Evolutionary conservation across 1,284 basidiomycete genomes (phyloP).

Genomic region (Ganoderma leucocontextum): DNA sequence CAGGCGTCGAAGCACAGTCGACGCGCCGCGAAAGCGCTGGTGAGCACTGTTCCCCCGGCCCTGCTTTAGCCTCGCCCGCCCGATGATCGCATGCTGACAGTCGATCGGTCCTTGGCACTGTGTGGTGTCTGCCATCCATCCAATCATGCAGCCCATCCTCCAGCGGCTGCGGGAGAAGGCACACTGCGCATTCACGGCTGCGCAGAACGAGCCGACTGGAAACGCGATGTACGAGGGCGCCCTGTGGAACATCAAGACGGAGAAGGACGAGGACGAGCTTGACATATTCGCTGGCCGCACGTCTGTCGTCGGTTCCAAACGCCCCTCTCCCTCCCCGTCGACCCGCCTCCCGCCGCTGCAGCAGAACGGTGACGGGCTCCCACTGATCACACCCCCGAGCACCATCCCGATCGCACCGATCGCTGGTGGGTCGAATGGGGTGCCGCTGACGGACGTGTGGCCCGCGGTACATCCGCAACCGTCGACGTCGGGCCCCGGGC

Average conservation of each 20-base stretch:
- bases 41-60: constrained; percentile 30
- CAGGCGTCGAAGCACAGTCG: constrained; percentile 42
- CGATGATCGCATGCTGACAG: constrained; percentile 27
- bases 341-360: constrained; percentile 3
- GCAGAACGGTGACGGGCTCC: background rate
- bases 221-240: constrained; percentile 32
- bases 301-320: constrained; percentile 51
- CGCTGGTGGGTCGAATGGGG: constrained; percentile 12
- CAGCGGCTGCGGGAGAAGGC: constrained; percentile 41
- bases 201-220: constrained; percentile 28
- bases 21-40: constrained; percentile 42
- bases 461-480: constrained; percentile 12
- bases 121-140: background rate
- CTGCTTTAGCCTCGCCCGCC: background rate
- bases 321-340: constrained; percentile 35
- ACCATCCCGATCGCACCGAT: constrained; percentile 28
- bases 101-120: background rate
- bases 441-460: constrained; percentile 26
- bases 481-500: constrained; percentile 14
- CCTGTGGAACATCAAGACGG: constrained; percentile 36
- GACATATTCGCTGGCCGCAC: constrained; percentile 64
- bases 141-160: constrained; percentile 36
- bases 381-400: constrained; percentile 27
- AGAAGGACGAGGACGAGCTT: constrained; percentile 68
- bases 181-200: constrained; percentile 34